phyloP scores from a whole-genome alignment of 192 early-diverging fungal genomes.

The Podila minutissima region DNA sequence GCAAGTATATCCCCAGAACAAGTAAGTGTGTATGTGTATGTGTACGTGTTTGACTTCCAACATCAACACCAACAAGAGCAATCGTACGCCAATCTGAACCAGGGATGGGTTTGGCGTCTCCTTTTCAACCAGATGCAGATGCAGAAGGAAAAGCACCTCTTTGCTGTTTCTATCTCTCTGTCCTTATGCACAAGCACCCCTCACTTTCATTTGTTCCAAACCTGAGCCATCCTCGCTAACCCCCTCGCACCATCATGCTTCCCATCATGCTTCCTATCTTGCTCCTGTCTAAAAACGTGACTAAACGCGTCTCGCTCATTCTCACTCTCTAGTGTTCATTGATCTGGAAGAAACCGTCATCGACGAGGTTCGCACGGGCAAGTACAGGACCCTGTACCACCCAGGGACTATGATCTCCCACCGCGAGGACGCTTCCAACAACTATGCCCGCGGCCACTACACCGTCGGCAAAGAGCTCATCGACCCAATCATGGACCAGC shows the following conservation, averaged over 20 bases:
- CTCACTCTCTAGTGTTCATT: slow-evolving; percentile 79
- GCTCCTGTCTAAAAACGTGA: too few species aligned
- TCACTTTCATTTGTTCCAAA: too few species aligned
- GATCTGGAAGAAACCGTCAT: slow-evolving; percentile 96
- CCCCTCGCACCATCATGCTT: too few species aligned
- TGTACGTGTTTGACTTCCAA: background rate
- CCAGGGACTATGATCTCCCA: slow-evolving; percentile 56
- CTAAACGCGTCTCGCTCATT: background rate
- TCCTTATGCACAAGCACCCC: too few species aligned
- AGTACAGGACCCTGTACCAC: slow-evolving; percentile 84
- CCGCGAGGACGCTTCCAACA: slow-evolving; percentile 67
- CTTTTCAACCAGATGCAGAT: too few species aligned
- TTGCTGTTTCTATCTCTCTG: too few species aligned
- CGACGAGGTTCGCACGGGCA: slow-evolving; percentile 98
- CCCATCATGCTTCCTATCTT: too few species aligned
- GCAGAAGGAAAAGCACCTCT: too few species aligned
- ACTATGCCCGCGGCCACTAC: slow-evolving; percentile 67
- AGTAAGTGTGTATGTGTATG: slow-evolving; percentile 48
- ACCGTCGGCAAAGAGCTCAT: slow-evolving; percentile 64
- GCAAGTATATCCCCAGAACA: slow-evolving; percentile 99
- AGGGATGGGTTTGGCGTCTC: too few species aligned
- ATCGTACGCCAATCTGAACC: background rate
- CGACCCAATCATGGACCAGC: slow-evolving; percentile 58
- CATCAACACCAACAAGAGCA: background rate
- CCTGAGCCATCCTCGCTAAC: too few species aligned